Conservation (phyloP, 2,329 filamentous ascomycete species). For the Mariannaea sp. region DNA sequence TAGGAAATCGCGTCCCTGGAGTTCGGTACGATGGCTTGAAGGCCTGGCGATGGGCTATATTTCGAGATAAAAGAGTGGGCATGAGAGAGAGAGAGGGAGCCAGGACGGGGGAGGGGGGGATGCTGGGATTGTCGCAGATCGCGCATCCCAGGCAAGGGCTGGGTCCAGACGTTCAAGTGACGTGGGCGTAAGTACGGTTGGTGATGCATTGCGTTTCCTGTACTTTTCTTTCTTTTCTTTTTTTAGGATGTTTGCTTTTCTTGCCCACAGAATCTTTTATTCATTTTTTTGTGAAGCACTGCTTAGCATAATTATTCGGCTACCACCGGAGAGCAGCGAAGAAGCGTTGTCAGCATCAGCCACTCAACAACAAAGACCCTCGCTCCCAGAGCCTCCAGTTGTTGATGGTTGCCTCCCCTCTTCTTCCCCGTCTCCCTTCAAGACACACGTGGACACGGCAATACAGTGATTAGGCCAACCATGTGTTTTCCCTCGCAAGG, state of each 20-base stretch:
- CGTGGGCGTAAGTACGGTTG: neutral
- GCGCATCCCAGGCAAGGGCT: constrained; percentile 18
- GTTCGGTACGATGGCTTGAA: constrained; percentile 27
- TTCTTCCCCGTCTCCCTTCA: constrained; percentile 10
- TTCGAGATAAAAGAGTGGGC: constrained; percentile 5
- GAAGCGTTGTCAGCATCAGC: too few relatives aligned
- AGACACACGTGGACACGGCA: constrained; percentile 17
- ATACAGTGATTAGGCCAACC: constrained; percentile 12
- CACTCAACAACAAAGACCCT: too few relatives aligned
- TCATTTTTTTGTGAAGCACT: too few relatives aligned
- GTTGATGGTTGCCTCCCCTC: neutral
- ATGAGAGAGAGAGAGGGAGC: constrained; percentile 5
- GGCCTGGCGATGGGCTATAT: constrained; percentile 4
- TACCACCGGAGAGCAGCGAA: too few relatives aligned
- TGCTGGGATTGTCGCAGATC: constrained; percentile 24
- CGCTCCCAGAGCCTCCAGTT: too few relatives aligned
- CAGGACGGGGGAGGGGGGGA: neutral
- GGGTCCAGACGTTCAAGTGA: constrained; percentile 3
- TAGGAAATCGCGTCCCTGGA: constrained; percentile 23
- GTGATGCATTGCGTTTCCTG: neutral
- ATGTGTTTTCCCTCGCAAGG: neutral
- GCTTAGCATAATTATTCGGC: too few relatives aligned
- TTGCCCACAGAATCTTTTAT: too few relatives aligned
- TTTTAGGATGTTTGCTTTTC: too few relatives aligned
- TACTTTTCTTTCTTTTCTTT: too few relatives aligned